These are phyloP conservation scores for Teratosphaeria gauchensis DNA, from an alignment of 2,329 filamentous ascomycete species.

Conservation along the genomic window DNA sequence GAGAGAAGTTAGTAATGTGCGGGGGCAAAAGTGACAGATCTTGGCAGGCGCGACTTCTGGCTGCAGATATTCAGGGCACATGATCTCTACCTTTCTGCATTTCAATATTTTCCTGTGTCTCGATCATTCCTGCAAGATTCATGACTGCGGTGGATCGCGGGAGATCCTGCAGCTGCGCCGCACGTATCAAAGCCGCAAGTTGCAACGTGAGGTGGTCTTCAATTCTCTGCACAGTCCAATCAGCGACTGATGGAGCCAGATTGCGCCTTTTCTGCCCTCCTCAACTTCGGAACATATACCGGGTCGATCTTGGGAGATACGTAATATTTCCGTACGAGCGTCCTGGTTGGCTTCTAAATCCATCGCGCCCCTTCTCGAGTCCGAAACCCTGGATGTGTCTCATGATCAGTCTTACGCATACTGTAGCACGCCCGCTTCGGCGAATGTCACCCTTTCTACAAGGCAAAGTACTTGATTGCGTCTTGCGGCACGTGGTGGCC, in stretches of 20 bases:
- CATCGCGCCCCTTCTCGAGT: background rate
- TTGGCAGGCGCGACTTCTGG: background rate
- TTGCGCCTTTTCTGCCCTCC: background rate
- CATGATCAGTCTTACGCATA: background rate
- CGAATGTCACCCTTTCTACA: background rate
- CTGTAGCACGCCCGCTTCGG: background rate
- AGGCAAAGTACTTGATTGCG: background rate
- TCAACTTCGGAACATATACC: background rate
- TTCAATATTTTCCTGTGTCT: background rate
- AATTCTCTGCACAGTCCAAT: background rate
- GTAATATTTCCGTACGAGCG: background rate
- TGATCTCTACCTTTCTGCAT: background rate
- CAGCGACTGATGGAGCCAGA: background rate
- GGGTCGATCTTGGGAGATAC: background rate
- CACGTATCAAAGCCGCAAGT: background rate
- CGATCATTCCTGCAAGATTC: background rate
- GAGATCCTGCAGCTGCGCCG: background rate
- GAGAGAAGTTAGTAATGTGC: background rate
- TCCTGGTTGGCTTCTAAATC: background rate
- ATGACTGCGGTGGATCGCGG: background rate
- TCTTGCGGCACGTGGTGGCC: background rate
- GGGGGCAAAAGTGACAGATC: background rate
- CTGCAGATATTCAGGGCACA: background rate
- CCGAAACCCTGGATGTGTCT: background rate
- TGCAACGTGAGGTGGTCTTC: background rate